Evolutionary conservation across 2,329 filamentous ascomycete genomes (phyloP), one percentile per base, ranked within the genome.

Genomic region (Aspergillus luchuensis): DNA sequence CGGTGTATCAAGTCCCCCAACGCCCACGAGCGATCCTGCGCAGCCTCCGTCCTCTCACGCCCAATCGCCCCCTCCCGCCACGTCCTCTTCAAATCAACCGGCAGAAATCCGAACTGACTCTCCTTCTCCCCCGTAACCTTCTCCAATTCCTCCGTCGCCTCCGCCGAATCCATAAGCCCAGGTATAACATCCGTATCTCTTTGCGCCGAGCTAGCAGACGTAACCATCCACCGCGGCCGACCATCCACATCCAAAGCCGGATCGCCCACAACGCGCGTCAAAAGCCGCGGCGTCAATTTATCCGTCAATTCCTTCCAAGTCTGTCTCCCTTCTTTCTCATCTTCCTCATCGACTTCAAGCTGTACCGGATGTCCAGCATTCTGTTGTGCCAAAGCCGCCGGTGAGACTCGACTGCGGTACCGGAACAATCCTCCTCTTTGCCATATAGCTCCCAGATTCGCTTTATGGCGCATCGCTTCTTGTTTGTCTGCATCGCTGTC

Each of bases 21-120:
- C 19, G 84, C 84, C 87, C 87, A 89, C 2, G 84, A 85, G 28
- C 84, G 80, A 70, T 89, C 87, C 67, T 84, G 80, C 5, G 86
- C 87, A 33, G 83, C 85, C 64, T 88, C 83, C 10, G 86, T 88
- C 30, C 87, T 78, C 68, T 87, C 85, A 6, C 85, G 77, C 0
- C 87, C 87, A 8, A 87, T 83, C 8, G 86, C 86, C 1, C 84
- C 85, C 54, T 81, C 78, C 25, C 84, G 79, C 87, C 87, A 89
- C 2, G 87, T 89, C 66, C 80, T 80, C 71, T 85, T 87, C 45
- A 89, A 73, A 62, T 89, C 81, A 57, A 89, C 78, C 0, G 84
- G 84, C 4, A 89, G 71, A 61, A 89, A 83, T 0, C 74, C 73
- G 15, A 89, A 77, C 41, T 83, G 80, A 28, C 74, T 76, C 64